Evolutionary conservation across 2,329 filamentous ascomycete species (phyloP), one percentile per base, ranked within the genome.

Genomic region (Ophiobolus disseminans): DNA sequence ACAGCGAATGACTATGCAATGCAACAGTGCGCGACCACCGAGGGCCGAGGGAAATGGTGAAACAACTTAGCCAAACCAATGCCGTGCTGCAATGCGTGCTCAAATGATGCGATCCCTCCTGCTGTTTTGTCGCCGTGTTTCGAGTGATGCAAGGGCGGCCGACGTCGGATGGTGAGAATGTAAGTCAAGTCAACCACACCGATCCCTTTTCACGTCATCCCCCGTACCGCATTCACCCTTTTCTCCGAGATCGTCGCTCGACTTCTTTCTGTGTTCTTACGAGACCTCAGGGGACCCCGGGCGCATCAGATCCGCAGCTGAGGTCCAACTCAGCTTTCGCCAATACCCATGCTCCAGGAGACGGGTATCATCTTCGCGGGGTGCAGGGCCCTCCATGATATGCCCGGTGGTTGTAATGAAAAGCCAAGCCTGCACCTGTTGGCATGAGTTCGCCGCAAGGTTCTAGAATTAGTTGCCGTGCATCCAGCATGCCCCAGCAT

Each of bases 401-500:
- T 30, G 42, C 40, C 46, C 46, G 40, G 40, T 49, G 46, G 46
- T 40, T 40, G 28, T 17, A 26, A 17, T 14, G 17, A 14, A 10
- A 26, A 42, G 36, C 21, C 9, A 17, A 14, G 28, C 13, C 13
- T 17, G 23, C 22, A 7, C 21, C 21, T 35, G 22, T 22, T 16
- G 26, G 11, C 7, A 22, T 3, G 20, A 20, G 13, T 36, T n/a
- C 20, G 30, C 10, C 16, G 32, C 31, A 44, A 23, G 17, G 42
- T 45, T 22, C 13, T 22, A 13, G 30, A 21, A 25, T 63, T 48
- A 72, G 37, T 69, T 69, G 6, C 70, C 70, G 45, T 68, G 63
- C 68, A 72, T 70, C 70, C 69, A 73, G 38, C 69, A 72, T 10
- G 66, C 59, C 3, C 57, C 60, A n/a, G 47, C 51, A 9, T 62